phyloP scores from a whole-genome alignment of 306 rosid genomes.

The Gastrolobium villosum region DNA sequence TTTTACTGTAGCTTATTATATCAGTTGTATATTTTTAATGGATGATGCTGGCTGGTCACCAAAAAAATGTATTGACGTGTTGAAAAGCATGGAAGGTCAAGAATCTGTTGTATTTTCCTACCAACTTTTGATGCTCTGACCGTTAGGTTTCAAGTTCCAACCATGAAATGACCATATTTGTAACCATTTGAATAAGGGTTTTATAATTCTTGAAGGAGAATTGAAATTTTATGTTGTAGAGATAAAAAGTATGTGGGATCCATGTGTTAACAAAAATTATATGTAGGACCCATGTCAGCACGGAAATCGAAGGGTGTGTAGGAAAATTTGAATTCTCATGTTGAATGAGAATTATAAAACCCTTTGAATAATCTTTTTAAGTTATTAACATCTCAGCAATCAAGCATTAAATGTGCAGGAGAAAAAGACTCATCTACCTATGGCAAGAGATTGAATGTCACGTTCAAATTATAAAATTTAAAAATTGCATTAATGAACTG shows the following conservation, averaged over 20 bases:
- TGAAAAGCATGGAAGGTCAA: slow-evolving; percentile 47
- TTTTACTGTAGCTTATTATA: slow-evolving; percentile 5
- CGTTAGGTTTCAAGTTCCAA: slow-evolving; percentile 32
- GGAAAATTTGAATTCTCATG: no score
- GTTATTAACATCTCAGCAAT: slow-evolving; percentile 20
- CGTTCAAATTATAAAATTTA: slow-evolving; percentile 36
- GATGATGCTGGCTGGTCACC: slow-evolving; percentile 50
- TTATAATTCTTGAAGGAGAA: no score
- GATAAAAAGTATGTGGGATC: no score
- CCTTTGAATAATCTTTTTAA: slow-evolving; percentile 25
- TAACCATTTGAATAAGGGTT: slow-evolving; percentile 22
- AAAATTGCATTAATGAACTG: slow-evolving; percentile 30
- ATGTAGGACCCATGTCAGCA: no score
- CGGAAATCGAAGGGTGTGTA: no score
- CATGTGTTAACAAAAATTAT: no score
- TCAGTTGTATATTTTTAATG: slow-evolving; percentile 42
- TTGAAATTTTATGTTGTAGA: no score
- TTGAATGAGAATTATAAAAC: no score
- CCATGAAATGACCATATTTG: slow-evolving; percentile 17
- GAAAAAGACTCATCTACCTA: slow-evolving; percentile 28
- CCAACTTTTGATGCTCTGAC: slow-evolving; percentile 35
- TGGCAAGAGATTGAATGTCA: slow-evolving; percentile 18
- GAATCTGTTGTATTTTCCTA: slow-evolving; percentile 35
- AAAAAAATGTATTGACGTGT: slow-evolving; percentile 39
- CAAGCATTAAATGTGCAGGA: slow-evolving; percentile 7